phyloP scores from a whole-genome alignment of 2,329 filamentous ascomycete genomes.

The Clonostachys rhizophaga region DNA sequence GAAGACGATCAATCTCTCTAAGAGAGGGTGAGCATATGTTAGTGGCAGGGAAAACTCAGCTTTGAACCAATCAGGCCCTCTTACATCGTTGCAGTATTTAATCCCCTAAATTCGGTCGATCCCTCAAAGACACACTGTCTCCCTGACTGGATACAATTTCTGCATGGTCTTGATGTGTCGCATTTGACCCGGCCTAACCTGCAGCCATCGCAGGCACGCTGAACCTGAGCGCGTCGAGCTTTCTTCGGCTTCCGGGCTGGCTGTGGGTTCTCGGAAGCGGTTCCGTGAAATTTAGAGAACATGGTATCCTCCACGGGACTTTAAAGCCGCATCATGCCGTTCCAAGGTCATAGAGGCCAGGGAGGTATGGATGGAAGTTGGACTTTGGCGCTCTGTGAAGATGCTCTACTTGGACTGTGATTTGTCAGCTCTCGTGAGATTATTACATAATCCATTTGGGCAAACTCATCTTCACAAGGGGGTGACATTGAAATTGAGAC shows the following conservation, averaged over 20 bases:
- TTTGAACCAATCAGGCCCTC: not conserved
- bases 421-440: no score
- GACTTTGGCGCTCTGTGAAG: no score
- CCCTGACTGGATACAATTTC: not conserved
- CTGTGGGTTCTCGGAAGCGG: not conserved
- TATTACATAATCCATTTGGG: no score
- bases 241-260: not conserved
- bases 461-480: no score
- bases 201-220: constrained; percentile 1
- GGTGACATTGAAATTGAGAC: no score
- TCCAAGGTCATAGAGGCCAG: no score
- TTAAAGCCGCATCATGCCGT: no score
- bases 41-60: not conserved
- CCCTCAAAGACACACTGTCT: not conserved
- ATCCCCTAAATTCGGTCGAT: not conserved
- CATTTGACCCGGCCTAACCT: constrained; percentile 1
- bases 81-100: constrained; percentile 1
- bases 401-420: no score
- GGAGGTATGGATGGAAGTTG: no score
- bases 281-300: not conserved
- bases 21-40: not conserved
- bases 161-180: constrained; percentile 1
- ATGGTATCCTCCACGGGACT: not conserved
- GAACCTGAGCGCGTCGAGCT: not conserved
- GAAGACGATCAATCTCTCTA: constrained; percentile 1